Conservation (phyloP, 2,329 filamentous ascomycete genomes). For the Helotiales sp. region DNA sequence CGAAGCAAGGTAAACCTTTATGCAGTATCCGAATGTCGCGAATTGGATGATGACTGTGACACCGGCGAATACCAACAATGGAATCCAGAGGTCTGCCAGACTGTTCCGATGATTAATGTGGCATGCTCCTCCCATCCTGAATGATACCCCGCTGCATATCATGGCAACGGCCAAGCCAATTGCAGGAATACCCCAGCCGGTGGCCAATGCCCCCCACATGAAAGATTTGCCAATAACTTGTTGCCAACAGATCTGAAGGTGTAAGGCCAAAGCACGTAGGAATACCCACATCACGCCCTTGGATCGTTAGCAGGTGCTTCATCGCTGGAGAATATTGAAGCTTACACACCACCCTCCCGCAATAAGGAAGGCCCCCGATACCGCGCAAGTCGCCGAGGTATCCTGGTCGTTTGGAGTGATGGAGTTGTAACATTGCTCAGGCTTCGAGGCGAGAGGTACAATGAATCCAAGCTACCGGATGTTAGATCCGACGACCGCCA, state of each 20-base stretch:
- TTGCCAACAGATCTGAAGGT: conserved; percentile 98
- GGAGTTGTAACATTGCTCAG: conserved; percentile 79
- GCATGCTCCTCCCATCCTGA: conserved; percentile 85
- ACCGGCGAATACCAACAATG: conserved; percentile 75
- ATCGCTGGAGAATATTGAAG: no score
- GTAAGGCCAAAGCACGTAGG: conserved; percentile 83
- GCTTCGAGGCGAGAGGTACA: conserved; percentile 76
- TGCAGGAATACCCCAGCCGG: conserved; percentile 83
- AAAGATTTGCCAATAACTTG: conserved; percentile 83
- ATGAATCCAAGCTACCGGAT: conserved; percentile 78
- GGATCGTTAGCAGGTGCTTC: no score
- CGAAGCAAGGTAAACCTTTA: conserved; percentile 89
- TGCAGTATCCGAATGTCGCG: conserved; percentile 85
- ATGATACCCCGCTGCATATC: conserved; percentile 87
- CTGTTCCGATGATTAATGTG: conserved; percentile 91
- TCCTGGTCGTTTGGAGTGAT: conserved; percentile 96
- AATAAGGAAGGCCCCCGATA: conserved; percentile 83
- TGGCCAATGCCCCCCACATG: conserved; percentile 78
- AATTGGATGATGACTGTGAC: conserved; percentile 79
- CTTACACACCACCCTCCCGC: conserved; percentile 83
- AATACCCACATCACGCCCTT: conserved; percentile 91
- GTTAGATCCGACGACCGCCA: background rate
- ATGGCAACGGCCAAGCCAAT: conserved; percentile 75
- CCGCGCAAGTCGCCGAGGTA: conserved; percentile 77
- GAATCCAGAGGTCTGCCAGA: conserved; percentile 86